Conservation (phyloP, 2,329 filamentous ascomycete genomes). For the Cladobotryum mycophilum region DNA sequence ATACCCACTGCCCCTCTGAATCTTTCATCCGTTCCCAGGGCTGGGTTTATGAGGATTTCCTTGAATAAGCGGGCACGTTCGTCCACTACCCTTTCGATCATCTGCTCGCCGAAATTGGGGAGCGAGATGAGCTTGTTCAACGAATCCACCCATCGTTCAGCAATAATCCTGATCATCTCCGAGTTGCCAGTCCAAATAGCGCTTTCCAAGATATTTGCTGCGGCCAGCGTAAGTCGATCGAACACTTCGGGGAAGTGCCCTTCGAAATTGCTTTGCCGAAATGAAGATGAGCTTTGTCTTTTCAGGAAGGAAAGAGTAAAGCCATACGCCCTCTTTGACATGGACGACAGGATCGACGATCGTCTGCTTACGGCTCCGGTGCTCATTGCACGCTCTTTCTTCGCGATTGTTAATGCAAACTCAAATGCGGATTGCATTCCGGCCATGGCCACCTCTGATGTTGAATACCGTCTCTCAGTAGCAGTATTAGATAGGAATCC, state of each 20-base stretch:
- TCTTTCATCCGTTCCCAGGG: background rate
- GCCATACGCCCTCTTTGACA: no score
- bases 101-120: background rate
- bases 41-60: background rate
- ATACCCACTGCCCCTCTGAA: background rate
- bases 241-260: background rate
- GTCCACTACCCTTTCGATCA: background rate
- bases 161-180: background rate
- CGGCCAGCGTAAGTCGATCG: background rate
- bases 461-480: no score
- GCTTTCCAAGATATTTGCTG: conserved; percentile 1
- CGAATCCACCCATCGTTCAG: background rate
- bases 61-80: background rate
- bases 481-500: no score
- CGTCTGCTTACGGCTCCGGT: no score
- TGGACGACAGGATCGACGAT: no score
- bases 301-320: no score
- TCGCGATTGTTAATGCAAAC: no score
- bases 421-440: no score
- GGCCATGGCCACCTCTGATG: no score
- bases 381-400: no score
- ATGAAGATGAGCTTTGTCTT: no score
- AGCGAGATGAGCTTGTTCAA: background rate
- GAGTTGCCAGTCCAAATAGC: background rate
- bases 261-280: background rate